phyloP scores from a whole-genome alignment of 2,329 filamentous ascomycete genomes.

The Trichoderma lentiforme region DNA sequence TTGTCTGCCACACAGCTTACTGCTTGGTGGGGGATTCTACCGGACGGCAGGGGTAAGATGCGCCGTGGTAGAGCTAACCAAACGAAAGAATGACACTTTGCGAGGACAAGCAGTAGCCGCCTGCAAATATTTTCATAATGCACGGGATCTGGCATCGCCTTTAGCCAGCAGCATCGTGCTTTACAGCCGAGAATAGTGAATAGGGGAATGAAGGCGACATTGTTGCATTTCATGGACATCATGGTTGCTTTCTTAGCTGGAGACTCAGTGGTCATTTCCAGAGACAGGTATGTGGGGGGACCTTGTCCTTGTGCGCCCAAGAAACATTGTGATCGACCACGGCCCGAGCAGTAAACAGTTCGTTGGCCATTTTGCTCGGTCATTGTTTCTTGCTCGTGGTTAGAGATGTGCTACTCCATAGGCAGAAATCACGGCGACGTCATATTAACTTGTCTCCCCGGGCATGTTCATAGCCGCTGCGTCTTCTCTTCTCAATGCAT shows the following conservation, averaged over 20 bases:
- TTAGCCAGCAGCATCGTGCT: background rate
- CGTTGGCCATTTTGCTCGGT: background rate
- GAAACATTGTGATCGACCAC: conserved; percentile 12
- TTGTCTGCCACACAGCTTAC: background rate
- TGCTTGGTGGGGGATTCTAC: background rate
- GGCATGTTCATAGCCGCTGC: background rate
- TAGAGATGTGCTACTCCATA: background rate
- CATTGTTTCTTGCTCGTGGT: background rate
- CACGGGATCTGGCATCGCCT: background rate
- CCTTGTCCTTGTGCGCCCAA: background rate
- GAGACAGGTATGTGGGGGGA: background rate
- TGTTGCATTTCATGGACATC: background rate
- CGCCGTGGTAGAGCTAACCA: background rate
- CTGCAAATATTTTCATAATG: background rate
- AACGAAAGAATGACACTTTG: conserved; percentile 1
- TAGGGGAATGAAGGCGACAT: background rate
- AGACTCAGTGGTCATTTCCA: background rate
- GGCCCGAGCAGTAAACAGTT: background rate
- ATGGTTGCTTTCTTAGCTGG: background rate
- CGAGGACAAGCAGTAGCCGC: background rate
- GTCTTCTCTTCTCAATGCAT: background rate
- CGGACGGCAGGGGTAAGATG: background rate
- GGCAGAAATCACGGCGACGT: background rate
- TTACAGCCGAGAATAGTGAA: background rate
- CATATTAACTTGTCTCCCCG: background rate